phyloP scores from a whole-genome alignment of 1,284 basidiomycete genomes.

The Ustilago crameri region DNA sequence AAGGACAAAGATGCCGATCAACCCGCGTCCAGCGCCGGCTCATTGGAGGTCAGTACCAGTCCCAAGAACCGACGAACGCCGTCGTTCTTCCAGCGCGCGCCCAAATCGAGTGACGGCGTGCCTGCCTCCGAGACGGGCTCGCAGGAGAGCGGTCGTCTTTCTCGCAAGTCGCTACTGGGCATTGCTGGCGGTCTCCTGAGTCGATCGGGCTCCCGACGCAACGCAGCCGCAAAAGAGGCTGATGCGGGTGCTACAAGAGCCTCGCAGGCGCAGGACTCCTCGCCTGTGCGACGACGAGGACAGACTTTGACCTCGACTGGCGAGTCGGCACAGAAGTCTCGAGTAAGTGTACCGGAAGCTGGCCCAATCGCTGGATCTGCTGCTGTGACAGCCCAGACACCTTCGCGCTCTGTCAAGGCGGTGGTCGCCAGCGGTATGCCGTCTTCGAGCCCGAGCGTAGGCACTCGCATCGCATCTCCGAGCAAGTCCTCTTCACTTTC shows the following conservation, averaged over 20 bases:
- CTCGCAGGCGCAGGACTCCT: slow-evolving; percentile 9
- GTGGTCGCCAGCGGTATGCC: slow-evolving; percentile 13
- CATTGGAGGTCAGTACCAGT: slow-evolving; percentile 35
- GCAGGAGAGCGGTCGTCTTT: slow-evolving; percentile 45
- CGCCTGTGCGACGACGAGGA: slow-evolving; percentile 27
- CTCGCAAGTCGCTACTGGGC: slow-evolving; percentile 60
- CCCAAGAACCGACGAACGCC: slow-evolving; percentile 50
- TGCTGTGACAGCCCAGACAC: slow-evolving; percentile 15
- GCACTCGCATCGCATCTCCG: slow-evolving; percentile 33
- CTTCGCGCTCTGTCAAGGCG: slow-evolving; percentile 21
- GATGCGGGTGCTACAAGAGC: slow-evolving; percentile 1
- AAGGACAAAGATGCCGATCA: slow-evolving; percentile 32
- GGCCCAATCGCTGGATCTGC: neutral
- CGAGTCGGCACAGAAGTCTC: slow-evolving; percentile 9
- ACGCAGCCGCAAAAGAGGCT: slow-evolving; percentile 4
- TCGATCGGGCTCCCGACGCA: slow-evolving; percentile 38
- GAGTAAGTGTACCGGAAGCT: neutral
- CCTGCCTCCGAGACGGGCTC: slow-evolving; percentile 14
- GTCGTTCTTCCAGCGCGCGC: slow-evolving; percentile 48
- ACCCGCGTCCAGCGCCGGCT: slow-evolving; percentile 6
- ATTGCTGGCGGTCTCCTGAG: slow-evolving; percentile 46
- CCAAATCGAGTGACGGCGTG: slow-evolving; percentile 37
- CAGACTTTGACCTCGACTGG: slow-evolving; percentile 4
- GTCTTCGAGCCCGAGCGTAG: slow-evolving; percentile 18
- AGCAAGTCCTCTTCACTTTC: slow-evolving; percentile 32